Base-by-base conservation (phyloP, 345 rosid genomes). In the Erodium maritimum region DNA sequence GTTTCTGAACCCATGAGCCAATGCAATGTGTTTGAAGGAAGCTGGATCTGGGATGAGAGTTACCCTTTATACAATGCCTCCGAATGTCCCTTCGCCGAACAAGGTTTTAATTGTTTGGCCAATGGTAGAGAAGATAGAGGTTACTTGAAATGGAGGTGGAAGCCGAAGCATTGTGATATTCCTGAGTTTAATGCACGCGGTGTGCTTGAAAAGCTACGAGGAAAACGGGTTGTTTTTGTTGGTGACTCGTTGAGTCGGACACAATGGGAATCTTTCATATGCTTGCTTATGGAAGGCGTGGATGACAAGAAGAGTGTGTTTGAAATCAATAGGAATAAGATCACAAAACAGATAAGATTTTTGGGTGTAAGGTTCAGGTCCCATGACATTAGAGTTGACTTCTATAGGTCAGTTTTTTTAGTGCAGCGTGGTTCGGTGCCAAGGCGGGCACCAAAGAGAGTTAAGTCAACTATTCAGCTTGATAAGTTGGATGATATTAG, bases 201-300 rank as follows among this genome's bases (percentile, higher is more conserved):
- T 57, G 61, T 72, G 57, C 86, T 85, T 18, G 65, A 77, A 58
- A 67, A 70, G 63, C 77, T 82, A 37, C 81, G 81, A 0, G 83
- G 89, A 57, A 81, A 82, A 58, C 76, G 91, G 23, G 48, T 85
- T 60, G 83, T 79, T 70, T 86, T 86, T 67, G 84, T 79, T 12
- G 94, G 94, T 1, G 88, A 85, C 63, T 85, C 91, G 1, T 55
- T 85, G 73, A 73, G 87, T 62, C 71, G 86, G 66, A 82, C 88
- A 6, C 86, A 83, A 58, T 86, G 94, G 94, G 85, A 86, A 63
- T 86, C 93, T n/a, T 67, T 77, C 66, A 76, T 83, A 57, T 86
- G 94, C 65, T 54, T 86, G 74, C 85, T 86, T 55, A 77, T 83
- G 94, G 79, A 67, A 0, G 94, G 83, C 50, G 83, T 86, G 71